These are phyloP conservation scores for Lactuca sativa DNA, from an alignment of 129 eudicot species.

Conservation along the genomic window DNA sequence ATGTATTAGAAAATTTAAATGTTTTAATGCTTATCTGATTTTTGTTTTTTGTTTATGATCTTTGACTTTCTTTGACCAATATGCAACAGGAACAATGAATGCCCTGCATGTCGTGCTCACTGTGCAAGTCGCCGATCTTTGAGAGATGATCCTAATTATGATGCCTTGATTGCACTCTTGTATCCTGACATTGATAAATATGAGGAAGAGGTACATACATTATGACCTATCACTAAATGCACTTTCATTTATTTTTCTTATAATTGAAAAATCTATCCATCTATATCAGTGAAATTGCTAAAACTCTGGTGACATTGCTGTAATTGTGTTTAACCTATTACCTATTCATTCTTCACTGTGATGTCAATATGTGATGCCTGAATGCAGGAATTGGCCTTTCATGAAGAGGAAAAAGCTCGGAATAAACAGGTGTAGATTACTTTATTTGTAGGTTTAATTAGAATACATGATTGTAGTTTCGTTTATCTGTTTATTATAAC, in stretches of 20 bases:
- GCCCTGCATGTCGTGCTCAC: conserved; percentile 96
- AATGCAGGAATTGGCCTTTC: conserved; percentile 83
- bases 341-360: background rate
- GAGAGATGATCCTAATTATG: conserved; percentile 94
- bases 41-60: background rate
- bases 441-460: conserved; percentile 1
- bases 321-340: background rate
- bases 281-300: no score
- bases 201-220: conserved; percentile 76
- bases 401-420: conserved; percentile 82
- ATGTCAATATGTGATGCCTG: conserved; percentile 1
- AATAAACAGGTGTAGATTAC: conserved; percentile 65
- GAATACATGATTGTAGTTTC: background rate
- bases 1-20: background rate
- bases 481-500: no score
- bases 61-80: conserved; percentile 2
- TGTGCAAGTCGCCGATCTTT: conserved; percentile 97
- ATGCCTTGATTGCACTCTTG: conserved; percentile 68
- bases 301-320: background rate
- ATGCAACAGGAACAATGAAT: conserved; percentile 78
- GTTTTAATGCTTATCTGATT: background rate
- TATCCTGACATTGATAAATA: conserved; percentile 88
- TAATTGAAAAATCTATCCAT: no score
- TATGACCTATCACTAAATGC: background rate
- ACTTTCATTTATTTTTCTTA: background rate